Evolutionary conservation across 345 rosid species (phyloP).

Genomic region (Gossypioides kirkii): DNA sequence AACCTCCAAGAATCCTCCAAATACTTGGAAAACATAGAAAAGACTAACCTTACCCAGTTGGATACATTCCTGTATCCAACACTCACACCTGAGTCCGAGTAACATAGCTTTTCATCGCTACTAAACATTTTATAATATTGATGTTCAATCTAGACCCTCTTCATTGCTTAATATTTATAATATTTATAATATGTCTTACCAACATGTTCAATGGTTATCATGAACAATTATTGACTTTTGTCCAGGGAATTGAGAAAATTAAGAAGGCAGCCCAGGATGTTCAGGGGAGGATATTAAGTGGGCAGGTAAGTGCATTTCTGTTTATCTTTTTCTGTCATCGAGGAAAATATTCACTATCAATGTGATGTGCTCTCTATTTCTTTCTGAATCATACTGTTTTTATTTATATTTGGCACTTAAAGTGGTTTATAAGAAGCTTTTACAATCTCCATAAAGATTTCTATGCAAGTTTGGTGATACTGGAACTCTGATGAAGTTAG

Average conservation of each 20-base stretch:
- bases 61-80: too few species aligned
- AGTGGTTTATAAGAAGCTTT: conserved; percentile 6
- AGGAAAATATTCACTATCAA: not conserved
- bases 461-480: not conserved
- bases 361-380: not conserved
- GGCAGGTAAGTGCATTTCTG: conserved; percentile 46
- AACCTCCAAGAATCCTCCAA: too few species aligned
- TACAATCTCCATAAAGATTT: not conserved
- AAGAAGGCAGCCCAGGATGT: conserved; percentile 85
- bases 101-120: not conserved
- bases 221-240: conserved; percentile 7
- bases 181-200: not conserved
- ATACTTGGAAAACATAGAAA: too few species aligned
- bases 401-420: not conserved
- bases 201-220: not conserved
- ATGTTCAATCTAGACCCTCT: not conserved
- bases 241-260: conserved; percentile 92
- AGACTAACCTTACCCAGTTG: too few species aligned
- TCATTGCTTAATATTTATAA: not conserved
- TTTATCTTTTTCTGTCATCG: conserved; percentile 1
- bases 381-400: not conserved
- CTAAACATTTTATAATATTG: not conserved
- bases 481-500: not conserved
- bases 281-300: conserved; percentile 64
- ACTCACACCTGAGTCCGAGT: too few species aligned